These are phyloP conservation scores for Chaetoscypha palmicola DNA, from an alignment of 2,329 filamentous ascomycete genomes.

Conservation along the genomic window DNA sequence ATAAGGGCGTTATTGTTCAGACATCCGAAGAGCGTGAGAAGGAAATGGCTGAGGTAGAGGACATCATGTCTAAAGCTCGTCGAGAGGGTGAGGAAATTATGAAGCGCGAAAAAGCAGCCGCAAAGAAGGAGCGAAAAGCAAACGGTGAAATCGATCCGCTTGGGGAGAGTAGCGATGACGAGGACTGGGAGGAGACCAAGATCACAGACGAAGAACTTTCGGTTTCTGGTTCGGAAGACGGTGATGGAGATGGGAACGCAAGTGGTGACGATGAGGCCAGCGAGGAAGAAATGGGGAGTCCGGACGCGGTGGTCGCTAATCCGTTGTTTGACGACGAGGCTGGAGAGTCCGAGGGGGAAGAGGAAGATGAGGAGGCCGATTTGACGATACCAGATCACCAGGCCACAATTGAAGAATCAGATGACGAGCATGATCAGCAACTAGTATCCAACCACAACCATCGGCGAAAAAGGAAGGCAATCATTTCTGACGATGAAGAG, in stretches of 20 bases:
- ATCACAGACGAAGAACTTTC: slow-evolving; percentile 38
- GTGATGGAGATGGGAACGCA: slow-evolving; percentile 39
- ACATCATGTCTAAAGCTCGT: slow-evolving; percentile 78
- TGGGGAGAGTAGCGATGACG: slow-evolving; percentile 48
- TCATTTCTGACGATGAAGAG: slow-evolving; percentile 38
- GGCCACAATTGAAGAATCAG: slow-evolving; percentile 21
- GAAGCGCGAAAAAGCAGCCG: slow-evolving; percentile 66
- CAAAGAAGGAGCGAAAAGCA: slow-evolving; percentile 53
- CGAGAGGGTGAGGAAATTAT: slow-evolving; percentile 74
- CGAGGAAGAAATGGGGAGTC: slow-evolving; percentile 37
- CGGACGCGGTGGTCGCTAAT: slow-evolving; percentile 30
- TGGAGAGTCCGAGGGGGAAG: slow-evolving; percentile 36
- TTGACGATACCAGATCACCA: slow-evolving; percentile 28
- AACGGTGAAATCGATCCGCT: slow-evolving; percentile 37
- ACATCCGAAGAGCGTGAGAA: slow-evolving; percentile 81
- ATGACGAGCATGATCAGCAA: slow-evolving; percentile 27
- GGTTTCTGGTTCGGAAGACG: slow-evolving; percentile 27
- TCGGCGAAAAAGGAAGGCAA: slow-evolving; percentile 21
- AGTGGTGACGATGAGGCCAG: slow-evolving; percentile 20
- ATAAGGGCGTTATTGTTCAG: slow-evolving; percentile 73
- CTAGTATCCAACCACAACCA: slow-evolving; percentile 11
- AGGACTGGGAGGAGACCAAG: slow-evolving; percentile 44
- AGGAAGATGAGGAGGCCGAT: slow-evolving; percentile 24
- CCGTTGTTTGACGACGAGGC: slow-evolving; percentile 29
- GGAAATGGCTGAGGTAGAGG: slow-evolving; percentile 77